Conservation (phyloP, 371 early-diverging fungal species). For the Haplosporangium sp. region DNA sequence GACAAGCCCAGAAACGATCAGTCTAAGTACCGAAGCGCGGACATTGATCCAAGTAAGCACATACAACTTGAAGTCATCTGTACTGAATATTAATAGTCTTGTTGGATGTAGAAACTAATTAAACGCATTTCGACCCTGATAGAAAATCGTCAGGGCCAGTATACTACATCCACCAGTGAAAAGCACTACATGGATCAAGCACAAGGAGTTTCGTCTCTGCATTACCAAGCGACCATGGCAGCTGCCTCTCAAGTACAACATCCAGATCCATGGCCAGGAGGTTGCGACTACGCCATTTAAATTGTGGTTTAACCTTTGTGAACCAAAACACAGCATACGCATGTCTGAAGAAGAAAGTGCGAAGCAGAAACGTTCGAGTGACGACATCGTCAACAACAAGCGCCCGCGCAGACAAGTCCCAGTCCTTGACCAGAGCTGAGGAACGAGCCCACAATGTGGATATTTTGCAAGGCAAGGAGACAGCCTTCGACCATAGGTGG, state of each 20-base stretch:
- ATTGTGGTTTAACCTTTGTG: conserved; percentile 7
- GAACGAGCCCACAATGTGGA: too few species aligned
- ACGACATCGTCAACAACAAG: too few species aligned
- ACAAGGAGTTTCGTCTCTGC: conserved; percentile 19
- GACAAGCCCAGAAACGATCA: too few species aligned
- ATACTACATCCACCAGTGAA: conserved; percentile 12
- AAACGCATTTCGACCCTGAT: neutral
- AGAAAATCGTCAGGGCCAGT: conserved; percentile 25
- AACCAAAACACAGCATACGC: neutral
- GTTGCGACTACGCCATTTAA: conserved; percentile 17
- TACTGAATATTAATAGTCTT: neutral
- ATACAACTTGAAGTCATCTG: too few species aligned
- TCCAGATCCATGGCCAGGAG: neutral
- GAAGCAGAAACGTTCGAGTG: too few species aligned
- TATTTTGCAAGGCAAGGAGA: too few species aligned
- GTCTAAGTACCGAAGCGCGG: too few species aligned
- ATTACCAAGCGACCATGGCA: conserved; percentile 17
- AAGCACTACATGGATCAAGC: conserved; percentile 1
- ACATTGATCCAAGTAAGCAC: too few species aligned
- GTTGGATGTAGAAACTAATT: neutral
- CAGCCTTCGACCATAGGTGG: too few species aligned
- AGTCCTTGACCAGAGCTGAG: too few species aligned
- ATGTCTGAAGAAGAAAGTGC: too few species aligned
- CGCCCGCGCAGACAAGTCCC: too few species aligned
- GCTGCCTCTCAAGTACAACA: conserved; percentile 16